Percentiles rank a stretch among this genome's conserved stretches.
phyloP scores from a whole-genome alignment of 2,329 filamentous ascomycete genomes.

The Apiospora koreana region DNA sequence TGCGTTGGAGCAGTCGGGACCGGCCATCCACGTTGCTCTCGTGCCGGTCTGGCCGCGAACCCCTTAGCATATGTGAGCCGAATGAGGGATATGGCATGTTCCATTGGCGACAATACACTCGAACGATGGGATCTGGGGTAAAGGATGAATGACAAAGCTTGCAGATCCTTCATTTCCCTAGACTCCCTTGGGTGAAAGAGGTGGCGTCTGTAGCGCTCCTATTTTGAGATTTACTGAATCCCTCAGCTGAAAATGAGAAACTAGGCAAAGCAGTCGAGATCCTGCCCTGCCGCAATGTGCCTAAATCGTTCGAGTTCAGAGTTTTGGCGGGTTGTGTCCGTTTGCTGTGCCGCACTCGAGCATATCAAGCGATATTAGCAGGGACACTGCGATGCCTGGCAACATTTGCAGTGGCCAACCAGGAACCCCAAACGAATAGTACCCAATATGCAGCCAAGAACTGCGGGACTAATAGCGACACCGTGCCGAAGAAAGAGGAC shows the following conservation, averaged over 20 bases:
- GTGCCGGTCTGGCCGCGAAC: neutral
- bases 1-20: neutral
- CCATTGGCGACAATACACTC: neutral
- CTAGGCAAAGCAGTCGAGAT: neutral
- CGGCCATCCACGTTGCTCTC: neutral
- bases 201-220: neutral
- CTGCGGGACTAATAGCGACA: neutral
- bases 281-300: neutral
- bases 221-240: neutral
- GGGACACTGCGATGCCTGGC: neutral
- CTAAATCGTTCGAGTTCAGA: neutral
- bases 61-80: neutral
- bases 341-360: neutral
- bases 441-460: neutral
- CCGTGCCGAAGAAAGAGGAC: neutral
- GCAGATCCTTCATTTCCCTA: neutral
- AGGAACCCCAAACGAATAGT: neutral
- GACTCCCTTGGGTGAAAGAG: neutral
- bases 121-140: neutral
- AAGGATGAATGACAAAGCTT: neutral
- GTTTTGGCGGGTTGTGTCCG: neutral
- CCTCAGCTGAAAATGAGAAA: neutral
- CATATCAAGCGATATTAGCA: neutral
- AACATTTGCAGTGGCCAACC: neutral
- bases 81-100: neutral